A percentile compares a stretch with the other conserved stretches of the same genome.
phyloP scores from a whole-genome alignment of 2,329 filamentous ascomycete genomes.

The Sporothrix dimorphospora region DNA sequence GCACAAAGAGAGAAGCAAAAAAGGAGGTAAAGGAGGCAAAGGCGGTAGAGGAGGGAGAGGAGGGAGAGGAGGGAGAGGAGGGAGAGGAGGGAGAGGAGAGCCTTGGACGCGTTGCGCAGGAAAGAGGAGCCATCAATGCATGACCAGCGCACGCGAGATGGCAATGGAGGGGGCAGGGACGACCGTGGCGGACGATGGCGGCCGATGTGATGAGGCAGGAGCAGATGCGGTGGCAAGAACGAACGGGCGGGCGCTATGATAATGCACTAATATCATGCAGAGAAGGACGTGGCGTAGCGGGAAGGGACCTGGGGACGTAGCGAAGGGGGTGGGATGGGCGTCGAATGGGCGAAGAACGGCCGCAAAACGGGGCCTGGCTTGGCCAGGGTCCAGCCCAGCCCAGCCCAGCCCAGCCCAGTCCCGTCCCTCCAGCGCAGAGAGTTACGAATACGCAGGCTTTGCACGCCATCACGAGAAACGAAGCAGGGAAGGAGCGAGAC shows the following conservation, averaged over 20 bases:
- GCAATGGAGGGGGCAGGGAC: conserved; percentile 5
- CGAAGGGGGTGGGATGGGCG: not conserved
- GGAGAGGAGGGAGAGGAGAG: not conserved
- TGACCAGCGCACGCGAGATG: not conserved
- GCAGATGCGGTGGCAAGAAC: conserved; percentile 12
- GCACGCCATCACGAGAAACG: conserved; percentile 12
- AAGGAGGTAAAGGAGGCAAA: not conserved
- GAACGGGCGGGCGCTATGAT: conserved; percentile 11
- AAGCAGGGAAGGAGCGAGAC: not conserved
- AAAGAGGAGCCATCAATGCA: conserved; percentile 3
- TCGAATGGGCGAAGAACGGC: not conserved
- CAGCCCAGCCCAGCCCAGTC: not conserved
- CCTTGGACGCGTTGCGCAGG: conserved; percentile 2
- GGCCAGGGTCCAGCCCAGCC: not conserved
- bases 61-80: too few species aligned
- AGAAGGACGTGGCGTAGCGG: conserved; percentile 17
- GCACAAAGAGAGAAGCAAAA: not conserved
- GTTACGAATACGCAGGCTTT: not conserved
- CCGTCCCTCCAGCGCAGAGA: not conserved
- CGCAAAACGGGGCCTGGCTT: not conserved
- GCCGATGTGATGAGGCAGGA: not conserved
- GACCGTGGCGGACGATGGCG: not conserved
- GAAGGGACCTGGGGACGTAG: conserved; percentile 11
- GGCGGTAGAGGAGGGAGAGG: not conserved
- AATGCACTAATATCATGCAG: conserved; percentile 12